phyloP scores from a whole-genome alignment of 2,329 filamentous ascomycete genomes.

The Zymoseptoria ardabiliae region DNA sequence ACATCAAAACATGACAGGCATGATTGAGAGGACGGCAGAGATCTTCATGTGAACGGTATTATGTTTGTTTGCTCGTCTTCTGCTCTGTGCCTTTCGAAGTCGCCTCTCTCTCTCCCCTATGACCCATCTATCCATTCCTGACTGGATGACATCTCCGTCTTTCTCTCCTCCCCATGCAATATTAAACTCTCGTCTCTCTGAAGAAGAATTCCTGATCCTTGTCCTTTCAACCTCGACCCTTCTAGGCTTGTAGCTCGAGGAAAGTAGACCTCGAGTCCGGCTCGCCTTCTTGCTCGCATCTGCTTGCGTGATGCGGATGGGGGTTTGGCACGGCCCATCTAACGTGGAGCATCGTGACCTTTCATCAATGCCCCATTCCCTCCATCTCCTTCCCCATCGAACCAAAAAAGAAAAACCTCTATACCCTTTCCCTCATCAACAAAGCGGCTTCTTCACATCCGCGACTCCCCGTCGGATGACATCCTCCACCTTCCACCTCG shows the following conservation, averaged over 20 bases:
- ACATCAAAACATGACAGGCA: too few species aligned
- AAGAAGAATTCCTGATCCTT: neutral
- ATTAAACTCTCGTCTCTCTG: neutral
- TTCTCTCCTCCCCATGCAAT: neutral
- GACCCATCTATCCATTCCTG: neutral
- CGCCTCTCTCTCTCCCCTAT: neutral
- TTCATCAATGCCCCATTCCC: neutral
- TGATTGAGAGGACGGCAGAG: too few species aligned
- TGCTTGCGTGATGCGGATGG: too few species aligned
- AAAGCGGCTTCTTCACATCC: slow-evolving; percentile 64
- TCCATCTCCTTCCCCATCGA: neutral
- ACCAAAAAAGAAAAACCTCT: neutral
- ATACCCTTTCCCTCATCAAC: slow-evolving; percentile 1
- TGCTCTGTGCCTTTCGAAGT: neutral
- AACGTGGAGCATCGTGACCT: neutral
- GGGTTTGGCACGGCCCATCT: neutral
- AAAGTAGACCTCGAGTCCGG: neutral
- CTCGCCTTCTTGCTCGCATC: neutral
- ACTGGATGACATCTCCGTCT: neutral
- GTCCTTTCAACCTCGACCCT: neutral
- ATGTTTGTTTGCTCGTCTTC: neutral
- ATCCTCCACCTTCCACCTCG: slow-evolving; percentile 71
- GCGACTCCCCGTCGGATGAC: slow-evolving; percentile 66
- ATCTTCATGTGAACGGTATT: neutral
- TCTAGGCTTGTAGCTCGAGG: neutral